Evolutionary conservation across 2,329 filamentous ascomycete genomes (phyloP).

Genomic region (Ascochyta fabae): DNA sequence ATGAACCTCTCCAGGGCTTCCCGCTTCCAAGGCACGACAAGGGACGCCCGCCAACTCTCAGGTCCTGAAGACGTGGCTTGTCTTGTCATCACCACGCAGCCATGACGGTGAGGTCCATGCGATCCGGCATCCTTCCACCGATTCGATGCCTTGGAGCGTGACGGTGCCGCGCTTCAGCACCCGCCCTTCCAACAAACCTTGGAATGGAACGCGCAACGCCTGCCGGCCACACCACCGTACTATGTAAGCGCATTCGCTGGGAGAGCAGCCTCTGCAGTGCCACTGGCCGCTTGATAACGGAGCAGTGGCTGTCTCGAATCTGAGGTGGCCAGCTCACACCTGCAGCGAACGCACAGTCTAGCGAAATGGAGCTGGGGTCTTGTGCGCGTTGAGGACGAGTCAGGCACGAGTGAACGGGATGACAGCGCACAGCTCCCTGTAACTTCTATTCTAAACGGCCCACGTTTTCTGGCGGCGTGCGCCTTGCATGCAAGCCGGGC

Average conservation of each 20-base stretch:
- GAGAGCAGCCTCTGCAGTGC: slow-evolving; percentile 21
- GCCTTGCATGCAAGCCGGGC: slow-evolving; percentile 41
- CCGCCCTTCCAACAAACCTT: slow-evolving; percentile 43
- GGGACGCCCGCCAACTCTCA: slow-evolving; percentile 22
- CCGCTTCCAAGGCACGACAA: slow-evolving; percentile 20
- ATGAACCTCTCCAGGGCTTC: slow-evolving; percentile 14
- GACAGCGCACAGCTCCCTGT: slow-evolving; percentile 49
- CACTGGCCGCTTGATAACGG: slow-evolving; percentile 23
- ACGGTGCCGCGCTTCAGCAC: slow-evolving; percentile 43
- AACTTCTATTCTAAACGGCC: slow-evolving; percentile 42
- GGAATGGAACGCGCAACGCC: slow-evolving; percentile 27
- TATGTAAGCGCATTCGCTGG: slow-evolving; percentile 24
- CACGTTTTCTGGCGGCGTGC: slow-evolving; percentile 48
- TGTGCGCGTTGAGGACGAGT: slow-evolving; percentile 36
- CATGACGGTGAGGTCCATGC: slow-evolving; percentile 37
- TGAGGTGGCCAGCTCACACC: slow-evolving; percentile 39
- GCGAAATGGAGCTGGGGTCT: slow-evolving; percentile 36
- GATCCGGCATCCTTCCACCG: slow-evolving; percentile 33
- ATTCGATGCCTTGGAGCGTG: slow-evolving; percentile 33
- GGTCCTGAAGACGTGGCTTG: slow-evolving; percentile 25
- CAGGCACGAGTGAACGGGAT: slow-evolving; percentile 45
- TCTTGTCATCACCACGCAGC: slow-evolving; percentile 35
- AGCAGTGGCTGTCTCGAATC: slow-evolving; percentile 26
- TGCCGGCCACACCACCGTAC: slow-evolving; percentile 23
- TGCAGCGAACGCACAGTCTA: slow-evolving; percentile 34